Percentiles rank a stretch among this genome's conserved stretches.
Conservation (phyloP, 495 filamentous ascomycete genomes). For the Podospora bellae-mahoneyi region DNA sequence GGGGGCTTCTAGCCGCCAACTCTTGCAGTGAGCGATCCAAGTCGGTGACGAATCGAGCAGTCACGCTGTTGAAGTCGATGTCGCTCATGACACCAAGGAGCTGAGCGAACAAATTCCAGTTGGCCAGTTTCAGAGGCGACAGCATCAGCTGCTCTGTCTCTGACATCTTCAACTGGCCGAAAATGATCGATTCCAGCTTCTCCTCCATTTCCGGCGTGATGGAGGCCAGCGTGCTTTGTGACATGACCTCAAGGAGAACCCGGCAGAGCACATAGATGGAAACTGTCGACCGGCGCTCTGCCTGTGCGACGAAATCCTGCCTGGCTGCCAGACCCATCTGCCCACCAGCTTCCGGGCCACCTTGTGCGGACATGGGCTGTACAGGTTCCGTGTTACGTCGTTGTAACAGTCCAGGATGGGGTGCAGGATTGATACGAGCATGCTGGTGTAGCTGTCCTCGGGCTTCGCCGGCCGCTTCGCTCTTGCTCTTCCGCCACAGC, state of each 20-base stretch:
- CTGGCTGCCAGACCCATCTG: slow-evolving; percentile 50
- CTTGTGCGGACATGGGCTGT: slow-evolving; percentile 28
- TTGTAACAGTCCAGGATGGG: slow-evolving; percentile 34
- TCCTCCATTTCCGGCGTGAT: slow-evolving; percentile 87
- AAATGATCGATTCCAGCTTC: slow-evolving; percentile 89
- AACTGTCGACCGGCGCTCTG: slow-evolving; percentile 82
- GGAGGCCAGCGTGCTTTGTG: slow-evolving; percentile 74
- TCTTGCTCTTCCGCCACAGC: slow-evolving; percentile 93
- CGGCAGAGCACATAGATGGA: slow-evolving; percentile 94
- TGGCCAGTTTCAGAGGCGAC: slow-evolving; percentile 80
- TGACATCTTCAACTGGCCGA: slow-evolving; percentile 82
- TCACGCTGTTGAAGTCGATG: slow-evolving; percentile 79
- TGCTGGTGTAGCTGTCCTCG: slow-evolving; percentile 56
- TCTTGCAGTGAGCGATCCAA: slow-evolving; percentile 73
- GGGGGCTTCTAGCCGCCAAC: slow-evolving; percentile 62
- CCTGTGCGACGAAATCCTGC: slow-evolving; percentile 66
- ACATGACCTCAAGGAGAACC: slow-evolving; percentile 89
- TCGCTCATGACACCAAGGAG: slow-evolving; percentile 93
- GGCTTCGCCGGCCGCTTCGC: slow-evolving; percentile 71
- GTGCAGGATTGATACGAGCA: slow-evolving; percentile 41
- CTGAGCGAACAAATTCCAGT: slow-evolving; percentile 91
- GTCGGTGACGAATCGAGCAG: slow-evolving; percentile 74
- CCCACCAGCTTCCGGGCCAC: slow-evolving; percentile 18
- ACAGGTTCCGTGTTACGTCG: slow-evolving; percentile 50
- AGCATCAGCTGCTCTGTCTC: slow-evolving; percentile 75